phyloP scores from a whole-genome alignment of 495 filamentous ascomycete genomes.

The Penicillium bovifimosum region DNA sequence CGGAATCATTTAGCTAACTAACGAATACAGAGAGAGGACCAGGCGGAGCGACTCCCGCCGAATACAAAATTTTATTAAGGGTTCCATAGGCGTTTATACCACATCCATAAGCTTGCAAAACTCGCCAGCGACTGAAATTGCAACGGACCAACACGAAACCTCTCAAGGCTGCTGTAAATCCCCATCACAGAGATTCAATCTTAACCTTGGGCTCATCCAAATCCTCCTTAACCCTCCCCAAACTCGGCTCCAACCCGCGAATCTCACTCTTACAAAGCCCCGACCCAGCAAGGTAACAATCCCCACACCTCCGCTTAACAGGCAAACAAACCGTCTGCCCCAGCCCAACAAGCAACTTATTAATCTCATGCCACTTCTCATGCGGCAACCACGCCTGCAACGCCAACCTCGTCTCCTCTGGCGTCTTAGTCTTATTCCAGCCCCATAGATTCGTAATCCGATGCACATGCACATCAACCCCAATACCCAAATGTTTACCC shows the following conservation, averaged over 20 bases:
- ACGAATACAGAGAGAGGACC: constrained; percentile 17
- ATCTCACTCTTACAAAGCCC: constrained; percentile 71
- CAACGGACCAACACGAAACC: too few relatives aligned
- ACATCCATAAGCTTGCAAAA: too few relatives aligned
- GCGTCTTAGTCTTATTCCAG: constrained; percentile 79
- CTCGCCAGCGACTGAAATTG: too few relatives aligned
- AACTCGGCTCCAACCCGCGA: constrained; percentile 39
- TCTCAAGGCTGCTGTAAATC: too few relatives aligned
- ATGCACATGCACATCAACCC: constrained; percentile 67
- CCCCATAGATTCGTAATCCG: constrained; percentile 96
- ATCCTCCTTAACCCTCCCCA: constrained; percentile 45
- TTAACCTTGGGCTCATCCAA: constrained; percentile 33
- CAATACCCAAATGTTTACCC: constrained; percentile 57
- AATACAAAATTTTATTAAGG: constrained; percentile 22
- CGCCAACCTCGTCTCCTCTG: constrained; percentile 76
- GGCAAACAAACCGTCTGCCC: constrained; percentile 86
- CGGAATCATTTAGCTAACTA: constrained; percentile 5
- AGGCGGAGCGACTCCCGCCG: constrained; percentile 21
- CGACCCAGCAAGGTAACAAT: constrained; percentile 68
- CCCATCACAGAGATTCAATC: constrained; percentile 20
- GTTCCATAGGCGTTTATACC: not conserved
- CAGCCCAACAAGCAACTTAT: constrained; percentile 83
- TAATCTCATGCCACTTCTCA: constrained; percentile 93
- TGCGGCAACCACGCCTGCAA: constrained; percentile 80
- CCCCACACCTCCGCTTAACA: constrained; percentile 71